Evolutionary conservation across 2,329 filamentous ascomycete genomes (phyloP).

Genomic region (Fusarium phyllophilum): DNA sequence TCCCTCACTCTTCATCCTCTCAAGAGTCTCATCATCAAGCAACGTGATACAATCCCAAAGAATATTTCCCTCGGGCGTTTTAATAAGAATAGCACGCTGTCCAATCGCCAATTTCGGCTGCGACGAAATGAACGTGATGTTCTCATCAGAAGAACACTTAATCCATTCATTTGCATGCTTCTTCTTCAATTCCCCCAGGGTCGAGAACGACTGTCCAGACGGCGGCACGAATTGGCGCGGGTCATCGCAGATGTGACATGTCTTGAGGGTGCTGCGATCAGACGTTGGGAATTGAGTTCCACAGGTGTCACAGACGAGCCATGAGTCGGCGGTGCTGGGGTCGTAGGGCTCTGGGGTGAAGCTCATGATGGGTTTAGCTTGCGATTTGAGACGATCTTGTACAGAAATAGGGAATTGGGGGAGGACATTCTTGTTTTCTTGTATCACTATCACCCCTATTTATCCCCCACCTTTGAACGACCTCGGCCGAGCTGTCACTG

Average conservation of each 20-base stretch:
- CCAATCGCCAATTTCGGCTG: slow-evolving; percentile 76
- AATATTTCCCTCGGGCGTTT: slow-evolving; percentile 73
- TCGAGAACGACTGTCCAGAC: slow-evolving; percentile 70
- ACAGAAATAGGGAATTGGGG: neutral
- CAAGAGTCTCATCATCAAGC: slow-evolving; percentile 72
- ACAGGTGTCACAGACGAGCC: slow-evolving; percentile 73
- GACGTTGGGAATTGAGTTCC: slow-evolving; percentile 70
- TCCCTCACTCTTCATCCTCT: slow-evolving; percentile 67
- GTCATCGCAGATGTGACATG: slow-evolving; percentile 79
- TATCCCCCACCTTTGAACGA: slow-evolving; percentile 9
- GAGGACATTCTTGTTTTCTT: slow-evolving; percentile 1
- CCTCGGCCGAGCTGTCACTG: neutral
- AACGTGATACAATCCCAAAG: slow-evolving; percentile 83
- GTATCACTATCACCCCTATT: neutral
- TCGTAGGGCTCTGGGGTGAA: slow-evolving; percentile 40
- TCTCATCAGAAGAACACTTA: slow-evolving; percentile 56
- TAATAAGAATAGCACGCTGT: slow-evolving; percentile 76
- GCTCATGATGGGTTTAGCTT: slow-evolving; percentile 24
- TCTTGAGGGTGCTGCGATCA: slow-evolving; percentile 58
- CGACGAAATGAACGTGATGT: slow-evolving; percentile 59
- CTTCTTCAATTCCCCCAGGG: slow-evolving; percentile 58
- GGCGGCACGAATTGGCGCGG: slow-evolving; percentile 74
- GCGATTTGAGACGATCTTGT: slow-evolving; percentile 1
- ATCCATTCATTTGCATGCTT: slow-evolving; percentile 65
- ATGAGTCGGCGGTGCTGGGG: slow-evolving; percentile 22